Percentiles rank a stretch among this genome's conserved stretches.
Conservation (phyloP, 2,329 filamentous ascomycete genomes). For the Penicillium polonicum region DNA sequence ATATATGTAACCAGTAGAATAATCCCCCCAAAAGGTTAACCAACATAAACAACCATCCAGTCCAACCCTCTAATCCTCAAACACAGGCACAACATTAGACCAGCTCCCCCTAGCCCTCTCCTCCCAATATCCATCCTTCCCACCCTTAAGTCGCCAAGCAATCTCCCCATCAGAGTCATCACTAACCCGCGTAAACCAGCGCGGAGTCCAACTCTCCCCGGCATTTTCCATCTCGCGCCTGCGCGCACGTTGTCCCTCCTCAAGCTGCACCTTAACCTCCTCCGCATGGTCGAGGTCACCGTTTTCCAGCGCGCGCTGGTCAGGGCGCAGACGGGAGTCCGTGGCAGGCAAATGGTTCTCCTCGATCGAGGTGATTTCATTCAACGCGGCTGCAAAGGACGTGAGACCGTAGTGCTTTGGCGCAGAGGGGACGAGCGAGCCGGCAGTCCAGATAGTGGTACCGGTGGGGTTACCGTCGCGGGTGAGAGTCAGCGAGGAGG, state of each 20-base stretch:
- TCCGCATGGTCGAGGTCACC: constrained; percentile 83
- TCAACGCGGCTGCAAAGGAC: constrained; percentile 77
- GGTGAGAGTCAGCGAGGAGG: constrained; percentile 65
- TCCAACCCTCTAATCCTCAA: constrained; percentile 38
- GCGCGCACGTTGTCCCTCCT: constrained; percentile 78
- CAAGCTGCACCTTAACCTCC: constrained; percentile 74
- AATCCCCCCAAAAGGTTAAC: background rate
- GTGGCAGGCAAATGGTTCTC: constrained; percentile 72
- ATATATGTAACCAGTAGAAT: background rate
- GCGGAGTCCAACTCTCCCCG: constrained; percentile 70
- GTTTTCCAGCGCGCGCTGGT: constrained; percentile 80
- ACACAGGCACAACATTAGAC: constrained; percentile 58
- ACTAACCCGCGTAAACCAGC: constrained; percentile 77
- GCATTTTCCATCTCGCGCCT: constrained; percentile 72
- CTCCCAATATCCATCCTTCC: constrained; percentile 93
- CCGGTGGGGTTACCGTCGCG: constrained; percentile 62
- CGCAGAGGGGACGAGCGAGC: constrained; percentile 74
- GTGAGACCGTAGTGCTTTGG: constrained; percentile 84
- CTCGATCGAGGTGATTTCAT: constrained; percentile 83
- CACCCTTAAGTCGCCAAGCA: constrained; percentile 69
- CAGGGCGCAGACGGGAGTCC: constrained; percentile 78
- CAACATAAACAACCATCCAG: background rate
- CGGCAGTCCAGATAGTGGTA: constrained; percentile 74
- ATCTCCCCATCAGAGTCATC: constrained; percentile 45
- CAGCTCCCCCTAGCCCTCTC: constrained; percentile 69